phyloP scores from a whole-genome alignment of 1,284 basidiomycete genomes.

The Coniferiporia weirii region DNA sequence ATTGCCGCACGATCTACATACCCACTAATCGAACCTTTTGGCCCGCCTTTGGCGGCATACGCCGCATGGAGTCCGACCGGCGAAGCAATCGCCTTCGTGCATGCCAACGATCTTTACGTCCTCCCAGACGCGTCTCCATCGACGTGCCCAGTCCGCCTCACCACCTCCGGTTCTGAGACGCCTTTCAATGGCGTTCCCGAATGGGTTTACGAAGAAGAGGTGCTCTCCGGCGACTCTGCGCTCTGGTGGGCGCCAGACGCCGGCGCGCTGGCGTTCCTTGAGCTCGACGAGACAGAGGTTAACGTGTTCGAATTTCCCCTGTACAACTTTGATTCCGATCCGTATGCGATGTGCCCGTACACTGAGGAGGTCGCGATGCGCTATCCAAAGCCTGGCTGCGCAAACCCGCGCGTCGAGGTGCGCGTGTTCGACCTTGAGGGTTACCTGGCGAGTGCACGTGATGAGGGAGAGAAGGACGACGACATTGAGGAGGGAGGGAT shows the following conservation, averaged over 20 bases:
- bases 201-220: slow-evolving; percentile 97
- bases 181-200: slow-evolving; percentile 94
- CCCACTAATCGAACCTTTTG: slow-evolving; percentile 59
- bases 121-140: slow-evolving; percentile 52
- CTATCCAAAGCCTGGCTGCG: slow-evolving; percentile 89
- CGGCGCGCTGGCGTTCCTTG: slow-evolving; percentile 76
- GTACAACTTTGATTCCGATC: slow-evolving; percentile 78
- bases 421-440: slow-evolving; percentile 71
- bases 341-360: slow-evolving; percentile 72
- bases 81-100: slow-evolving; percentile 77
- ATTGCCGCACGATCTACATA: slow-evolving; percentile 55
- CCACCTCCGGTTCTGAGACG: slow-evolving; percentile 73
- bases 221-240: slow-evolving; percentile 69
- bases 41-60: slow-evolving; percentile 69
- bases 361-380: slow-evolving; percentile 76
- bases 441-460: slow-evolving; percentile 30
- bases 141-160: slow-evolving; percentile 67
- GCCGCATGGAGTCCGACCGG: slow-evolving; percentile 85
- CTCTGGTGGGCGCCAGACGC: slow-evolving; percentile 92
- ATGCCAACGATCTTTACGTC: slow-evolving; percentile 80
- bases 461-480: not conserved
- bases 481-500: slow-evolving; percentile 25
- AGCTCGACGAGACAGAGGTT: slow-evolving; percentile 85
- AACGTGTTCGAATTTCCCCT: slow-evolving; percentile 84
- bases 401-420: slow-evolving; percentile 84